Conservation (phyloP, 2,329 filamentous ascomycete genomes). For the Parafenestella ontariensis region DNA sequence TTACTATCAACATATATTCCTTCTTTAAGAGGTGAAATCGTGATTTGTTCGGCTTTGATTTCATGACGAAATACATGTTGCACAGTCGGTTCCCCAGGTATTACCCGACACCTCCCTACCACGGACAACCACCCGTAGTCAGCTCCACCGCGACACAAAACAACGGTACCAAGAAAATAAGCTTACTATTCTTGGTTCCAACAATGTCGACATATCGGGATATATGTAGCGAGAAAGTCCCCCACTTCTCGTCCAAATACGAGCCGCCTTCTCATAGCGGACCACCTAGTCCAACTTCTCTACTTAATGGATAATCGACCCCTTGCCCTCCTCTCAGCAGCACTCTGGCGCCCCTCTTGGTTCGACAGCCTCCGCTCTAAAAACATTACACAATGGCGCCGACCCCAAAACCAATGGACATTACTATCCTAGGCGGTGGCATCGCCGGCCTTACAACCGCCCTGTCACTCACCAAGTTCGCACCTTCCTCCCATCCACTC, state of each 20-base stretch:
- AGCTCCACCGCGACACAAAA: neutral
- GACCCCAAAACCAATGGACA: conserved; percentile 21
- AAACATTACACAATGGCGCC: conserved; percentile 6
- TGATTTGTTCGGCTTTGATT: neutral
- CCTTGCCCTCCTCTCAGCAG: neutral
- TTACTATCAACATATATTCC: neutral
- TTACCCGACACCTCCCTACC: neutral
- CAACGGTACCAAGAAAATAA: neutral
- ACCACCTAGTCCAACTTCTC: neutral
- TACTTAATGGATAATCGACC: neutral
- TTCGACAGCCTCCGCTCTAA: neutral
- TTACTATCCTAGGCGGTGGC: conserved; percentile 42
- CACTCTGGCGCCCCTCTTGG: neutral
- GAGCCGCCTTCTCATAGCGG: neutral
- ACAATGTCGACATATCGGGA: neutral
- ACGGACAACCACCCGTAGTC: neutral
- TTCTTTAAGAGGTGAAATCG: neutral
- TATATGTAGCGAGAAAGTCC: neutral
- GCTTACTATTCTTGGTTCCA: neutral
- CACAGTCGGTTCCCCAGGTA: neutral
- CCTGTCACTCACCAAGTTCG: conserved; percentile 55
- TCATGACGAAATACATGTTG: neutral
- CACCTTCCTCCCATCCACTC: conserved; percentile 43
- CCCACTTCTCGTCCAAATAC: neutral
- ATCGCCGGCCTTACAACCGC: conserved; percentile 46